Evolutionary conservation across 192 early-diverging fungal species (phyloP), one percentile per base, ranked within the genome.

Genomic region (Coemansia sp.): DNA sequence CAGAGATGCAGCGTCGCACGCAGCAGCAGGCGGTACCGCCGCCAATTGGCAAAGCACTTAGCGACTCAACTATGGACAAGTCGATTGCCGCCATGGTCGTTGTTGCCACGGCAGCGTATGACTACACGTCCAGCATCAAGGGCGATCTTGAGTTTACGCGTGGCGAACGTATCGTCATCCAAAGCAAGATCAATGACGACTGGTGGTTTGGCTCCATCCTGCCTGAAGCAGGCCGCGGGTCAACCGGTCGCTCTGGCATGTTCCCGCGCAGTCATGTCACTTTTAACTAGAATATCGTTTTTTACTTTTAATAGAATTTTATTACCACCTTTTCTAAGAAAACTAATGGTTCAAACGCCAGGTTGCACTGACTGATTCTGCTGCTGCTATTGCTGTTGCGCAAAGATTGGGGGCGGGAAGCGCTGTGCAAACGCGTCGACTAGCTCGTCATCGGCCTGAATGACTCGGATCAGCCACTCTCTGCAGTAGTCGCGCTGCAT

Each of bases 191-290:
- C 75, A 78, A 78, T 51, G 75, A 78, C 59, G 75, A 78, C 62
- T 78, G 75, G 75, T 78, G 75, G 75, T 71, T 71, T 37, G 75
- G 75, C 30, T 71, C 68, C 25, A 70, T 78, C 19, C 60, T 78
- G 27, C 65, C 75, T 25, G 67, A 52, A 12, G 54, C 64, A 15
- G 74, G 67, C 11, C 60, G 73, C 43, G 64, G 64, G n/a, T 70
- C 73, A 2, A 71, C 73, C 10, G 68, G 68, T 33, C 68, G 68
- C 50, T 66, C 74, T 2, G 74, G 74, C 19, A 78, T 78, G 74
- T 78, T 78, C 74, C 74, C 74, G 53, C 69, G 74, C 51, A 78
- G 68, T 65, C 74, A 78, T 34, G 74, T 78, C 13, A 34, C 73
- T 19, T 53, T 76, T 13, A 25, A 13, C 21, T 59, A 59, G 14